phyloP scores from a whole-genome alignment of 169 alveolate genomes.

The Amoebophrya sp. region DNA sequence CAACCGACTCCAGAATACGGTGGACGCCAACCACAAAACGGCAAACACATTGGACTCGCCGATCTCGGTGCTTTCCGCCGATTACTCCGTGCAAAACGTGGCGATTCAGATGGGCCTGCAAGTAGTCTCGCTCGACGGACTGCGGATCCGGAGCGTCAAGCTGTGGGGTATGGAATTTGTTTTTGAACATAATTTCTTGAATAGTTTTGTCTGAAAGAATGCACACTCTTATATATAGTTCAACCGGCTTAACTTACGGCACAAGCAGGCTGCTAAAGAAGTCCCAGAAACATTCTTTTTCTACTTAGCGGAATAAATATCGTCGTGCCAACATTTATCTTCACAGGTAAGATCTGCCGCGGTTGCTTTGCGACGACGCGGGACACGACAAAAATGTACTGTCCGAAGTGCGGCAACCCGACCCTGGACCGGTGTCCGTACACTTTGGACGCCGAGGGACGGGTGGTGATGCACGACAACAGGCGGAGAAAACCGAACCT shows the following conservation, averaged over 20 bases:
- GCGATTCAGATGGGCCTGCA: constrained; percentile 64
- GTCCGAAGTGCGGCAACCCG: constrained; percentile 70
- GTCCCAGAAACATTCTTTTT: too few species aligned
- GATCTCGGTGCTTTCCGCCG: constrained; percentile 61
- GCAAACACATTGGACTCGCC: constrained; percentile 31
- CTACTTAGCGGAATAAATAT: too few species aligned
- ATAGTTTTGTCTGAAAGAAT: too few species aligned
- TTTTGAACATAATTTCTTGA: too few species aligned
- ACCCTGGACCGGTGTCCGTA: constrained; percentile 64
- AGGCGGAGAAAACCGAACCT: constrained; percentile 49
- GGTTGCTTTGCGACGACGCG: constrained; percentile 59
- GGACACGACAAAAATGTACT: constrained; percentile 56
- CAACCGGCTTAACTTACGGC: too few species aligned
- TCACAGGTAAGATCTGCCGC: constrained; percentile 52
- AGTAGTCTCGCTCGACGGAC: constrained; percentile 50
- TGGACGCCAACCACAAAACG: neutral
- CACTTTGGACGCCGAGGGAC: constrained; percentile 55
- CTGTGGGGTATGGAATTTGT: constrained; percentile 47
- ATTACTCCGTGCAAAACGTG: constrained; percentile 69
- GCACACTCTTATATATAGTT: constrained; percentile 50
- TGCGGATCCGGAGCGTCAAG: constrained; percentile 42
- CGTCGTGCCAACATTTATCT: too few species aligned
- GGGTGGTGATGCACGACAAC: constrained; percentile 54
- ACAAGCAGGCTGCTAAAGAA: too few species aligned
- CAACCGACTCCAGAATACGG: constrained; percentile 32